Base-by-base conservation (phyloP, 352 stramenopile species). In the Aphanomyces invadans region DNA sequence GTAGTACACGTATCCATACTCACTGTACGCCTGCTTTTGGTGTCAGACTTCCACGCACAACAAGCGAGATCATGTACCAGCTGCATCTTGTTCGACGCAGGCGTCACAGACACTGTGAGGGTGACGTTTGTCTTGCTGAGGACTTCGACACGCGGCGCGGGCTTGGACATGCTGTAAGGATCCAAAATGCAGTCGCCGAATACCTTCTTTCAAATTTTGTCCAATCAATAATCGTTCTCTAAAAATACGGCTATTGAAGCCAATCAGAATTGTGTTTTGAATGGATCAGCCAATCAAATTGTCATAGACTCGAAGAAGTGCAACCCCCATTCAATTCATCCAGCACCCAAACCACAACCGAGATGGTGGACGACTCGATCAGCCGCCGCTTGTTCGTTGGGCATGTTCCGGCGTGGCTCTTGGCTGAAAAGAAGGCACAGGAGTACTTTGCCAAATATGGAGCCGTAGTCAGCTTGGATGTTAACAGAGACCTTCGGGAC, bases 1-100 rank as follows among this genome's bases (percentile, higher is more conserved):
- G 77, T 94, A 94, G 68, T 92, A 94, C 26, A 94, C 83, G 64
- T 92, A 94, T 33, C 85, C 83, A 57, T 92, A 80, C 67, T 92
- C 85, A 44, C 83, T 92, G 70, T 89, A 74, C 39, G 80, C 82
- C 81, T 90, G 65, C 25, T 0, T 44, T 29, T 23, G 1, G 1
- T 15, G 31, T 26, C 19, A 66, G 29, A n/a, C n/a, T n/a, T n/a
- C n/a, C 21, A 38, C 3, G n/a, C 10, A 44, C 15, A 26, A 23
- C 28, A 59, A 21, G 21, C 7, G 9, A 60, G 28, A 55, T 44
- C 29, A 49, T 74, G 25, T 66, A 66, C 59, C 59, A 66, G 25
- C 46, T 66, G 59, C 33, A 66, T 60, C 44, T 66, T 66, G 33
- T 11, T 33, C 23, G 59, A 44, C 7, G 59, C 59, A 57, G 59